phyloP scores from a whole-genome alignment of 345 rosid genomes.

The Triadica sebifera region DNA sequence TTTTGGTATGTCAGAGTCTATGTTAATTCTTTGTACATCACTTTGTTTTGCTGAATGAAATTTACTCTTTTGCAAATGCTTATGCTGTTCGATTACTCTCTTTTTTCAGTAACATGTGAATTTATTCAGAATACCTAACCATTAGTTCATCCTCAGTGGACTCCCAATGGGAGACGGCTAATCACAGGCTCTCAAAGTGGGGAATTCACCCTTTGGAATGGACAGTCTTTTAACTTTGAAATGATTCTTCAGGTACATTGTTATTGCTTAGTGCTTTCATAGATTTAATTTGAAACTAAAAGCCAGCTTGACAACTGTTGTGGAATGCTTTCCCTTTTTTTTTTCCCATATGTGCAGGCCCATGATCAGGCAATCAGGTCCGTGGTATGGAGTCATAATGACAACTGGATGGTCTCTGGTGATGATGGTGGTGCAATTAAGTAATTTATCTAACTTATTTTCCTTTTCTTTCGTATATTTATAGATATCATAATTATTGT shows the following conservation, averaged over 20 bases:
- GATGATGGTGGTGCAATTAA: constrained; percentile 96
- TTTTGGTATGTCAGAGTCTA: constrained; percentile 55
- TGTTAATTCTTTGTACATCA: neutral
- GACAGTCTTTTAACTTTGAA: constrained; percentile 95
- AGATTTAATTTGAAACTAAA: neutral
- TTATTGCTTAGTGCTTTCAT: neutral
- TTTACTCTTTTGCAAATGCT: no score
- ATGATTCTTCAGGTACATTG: constrained; percentile 87
- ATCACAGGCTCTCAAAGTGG: constrained; percentile 97
- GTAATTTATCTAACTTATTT: constrained; percentile 37
- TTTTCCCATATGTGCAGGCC: constrained; percentile 49
- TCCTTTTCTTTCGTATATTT: neutral
- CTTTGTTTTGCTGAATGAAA: constrained; percentile 3
- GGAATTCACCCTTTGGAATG: constrained; percentile 98
- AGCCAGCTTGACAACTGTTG: constrained; percentile 11
- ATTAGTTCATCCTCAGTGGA: constrained; percentile 61
- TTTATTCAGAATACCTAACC: neutral
- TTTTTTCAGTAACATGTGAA: neutral
- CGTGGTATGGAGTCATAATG: constrained; percentile 98
- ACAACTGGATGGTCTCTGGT: constrained; percentile 97
- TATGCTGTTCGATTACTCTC: neutral
- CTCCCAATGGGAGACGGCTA: constrained; percentile 93
- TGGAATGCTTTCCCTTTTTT: neutral
- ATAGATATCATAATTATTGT: neutral
- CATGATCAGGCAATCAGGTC: constrained; percentile 99